Evolutionary conservation across 1,284 basidiomycete genomes (phyloP), one percentile per base, ranked within the genome.

Genomic region (Tausonia pullulans): DNA sequence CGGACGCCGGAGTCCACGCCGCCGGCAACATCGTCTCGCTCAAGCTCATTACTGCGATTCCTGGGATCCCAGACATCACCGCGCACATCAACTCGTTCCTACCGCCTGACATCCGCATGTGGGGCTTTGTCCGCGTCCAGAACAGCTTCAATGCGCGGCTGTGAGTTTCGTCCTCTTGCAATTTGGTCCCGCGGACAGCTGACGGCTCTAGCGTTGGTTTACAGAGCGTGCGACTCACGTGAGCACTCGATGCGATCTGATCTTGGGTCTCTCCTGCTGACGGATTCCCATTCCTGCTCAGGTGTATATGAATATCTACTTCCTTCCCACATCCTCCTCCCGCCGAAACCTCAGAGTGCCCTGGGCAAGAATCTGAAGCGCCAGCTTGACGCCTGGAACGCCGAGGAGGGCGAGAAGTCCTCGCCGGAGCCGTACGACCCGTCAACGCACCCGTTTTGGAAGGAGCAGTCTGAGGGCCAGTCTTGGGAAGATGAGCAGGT

Each of bases 221-320:
- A 58, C 71, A 92, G 90, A 62, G 80, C 84, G 1, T 95, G 92
- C 76, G 94, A 97, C 74, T 94, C 91, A 27, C 27, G 27, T 27
- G 27, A 27, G 27, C 27, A 27, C 27, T 27, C 27, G 27, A 27
- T 27, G 27, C 27, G 27, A 27, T 27, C 27, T 27, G 27, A 27
- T 27, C 27, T 27, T 27, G 27, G 2, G 27, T 27, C 27, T 27
- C 27, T 27, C 27, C 27, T 27, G 27, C 27, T 27, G 27, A 27
- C 2, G 27, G 27, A 27, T 27, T 27, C 27, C 27, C 27, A 27
- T 27, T 27, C 27, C 27, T 27, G 27, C 27, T 27, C 27, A 69
- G 83, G 95, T 66, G 89, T 91, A 77, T 98, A 98, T 79, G 95
- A 95, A 58, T 98, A 98, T 76, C 90, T 91, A 76, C 87, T 99